A percentile compares a stretch with the other conserved stretches of the same genome.
Conservation (phyloP, 1,139 yeast genomes). For the Scheffersomyces segobiensis region DNA sequence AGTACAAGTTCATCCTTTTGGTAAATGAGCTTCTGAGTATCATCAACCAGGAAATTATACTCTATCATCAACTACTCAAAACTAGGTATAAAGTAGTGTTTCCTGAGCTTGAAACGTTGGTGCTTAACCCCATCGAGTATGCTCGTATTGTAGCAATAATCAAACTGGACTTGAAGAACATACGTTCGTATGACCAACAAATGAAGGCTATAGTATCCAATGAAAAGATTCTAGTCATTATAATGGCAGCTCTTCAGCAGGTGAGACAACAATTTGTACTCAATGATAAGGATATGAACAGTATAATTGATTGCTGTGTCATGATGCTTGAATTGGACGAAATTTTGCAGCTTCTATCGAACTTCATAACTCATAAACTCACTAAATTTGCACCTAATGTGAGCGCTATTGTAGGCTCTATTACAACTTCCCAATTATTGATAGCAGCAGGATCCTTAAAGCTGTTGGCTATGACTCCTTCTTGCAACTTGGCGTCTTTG, state of each 20-base stretch:
- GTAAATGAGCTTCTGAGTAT: constrained; percentile 60
- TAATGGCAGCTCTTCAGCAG: constrained; percentile 66
- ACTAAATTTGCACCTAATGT: constrained; percentile 77
- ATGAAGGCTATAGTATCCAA: constrained; percentile 48
- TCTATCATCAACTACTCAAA: constrained; percentile 52
- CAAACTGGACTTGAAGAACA: constrained; percentile 48
- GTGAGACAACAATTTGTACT: constrained; percentile 26
- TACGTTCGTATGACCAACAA: constrained; percentile 31
- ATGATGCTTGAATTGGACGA: constrained; percentile 47
- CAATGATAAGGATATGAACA: constrained; percentile 34
- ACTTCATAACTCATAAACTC: constrained; percentile 59
- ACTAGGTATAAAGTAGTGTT: constrained; percentile 61
- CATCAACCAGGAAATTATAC: constrained; percentile 55
- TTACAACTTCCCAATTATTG: constrained; percentile 72
- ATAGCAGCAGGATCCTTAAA: constrained; percentile 70
- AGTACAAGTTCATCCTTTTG: constrained; percentile 50
- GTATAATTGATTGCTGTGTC: constrained; percentile 47
- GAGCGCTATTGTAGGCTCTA: constrained; percentile 69
- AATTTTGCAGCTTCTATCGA: constrained; percentile 45
- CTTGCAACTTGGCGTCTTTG: constrained; percentile 79
- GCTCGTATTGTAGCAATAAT: constrained; percentile 53
- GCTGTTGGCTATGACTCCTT: constrained; percentile 71
- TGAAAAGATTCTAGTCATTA: constrained; percentile 70
- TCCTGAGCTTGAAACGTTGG: constrained; percentile 67
- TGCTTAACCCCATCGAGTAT: constrained; percentile 66